These are phyloP conservation scores for Fomitopsis betulina DNA, from an alignment of 1,284 basidiomycete species.

Conservation along the genomic window DNA sequence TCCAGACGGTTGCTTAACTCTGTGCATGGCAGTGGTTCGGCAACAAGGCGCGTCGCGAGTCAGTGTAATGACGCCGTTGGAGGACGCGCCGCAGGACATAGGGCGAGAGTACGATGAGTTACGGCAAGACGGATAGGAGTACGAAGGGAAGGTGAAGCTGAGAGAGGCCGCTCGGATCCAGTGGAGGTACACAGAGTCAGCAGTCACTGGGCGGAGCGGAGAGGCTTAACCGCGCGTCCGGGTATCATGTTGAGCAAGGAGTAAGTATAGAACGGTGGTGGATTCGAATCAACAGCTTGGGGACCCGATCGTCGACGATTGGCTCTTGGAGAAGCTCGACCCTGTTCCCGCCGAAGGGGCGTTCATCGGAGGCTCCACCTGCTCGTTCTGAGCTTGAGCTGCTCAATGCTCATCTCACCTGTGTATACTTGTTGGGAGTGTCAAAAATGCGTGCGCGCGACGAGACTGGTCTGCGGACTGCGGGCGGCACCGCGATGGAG, in stretches of 20 bases:
- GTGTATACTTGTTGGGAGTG: not conserved
- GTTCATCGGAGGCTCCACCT: not conserved
- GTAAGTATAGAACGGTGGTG: not conserved
- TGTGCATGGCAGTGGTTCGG: not conserved
- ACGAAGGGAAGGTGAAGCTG: not conserved
- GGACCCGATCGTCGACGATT: not conserved
- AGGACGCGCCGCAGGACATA: not conserved
- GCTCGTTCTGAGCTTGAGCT: not conserved
- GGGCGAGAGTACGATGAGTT: not conserved
- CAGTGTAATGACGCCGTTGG: not conserved
- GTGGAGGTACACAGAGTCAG: not conserved
- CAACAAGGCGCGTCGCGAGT: not conserved
- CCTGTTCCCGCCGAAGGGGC: not conserved
- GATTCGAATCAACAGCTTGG: not conserved
- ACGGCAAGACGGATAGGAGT: not conserved
- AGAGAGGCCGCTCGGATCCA: not conserved
- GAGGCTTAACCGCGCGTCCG: not conserved
- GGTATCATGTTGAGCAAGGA: not conserved
- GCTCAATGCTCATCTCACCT: not conserved
- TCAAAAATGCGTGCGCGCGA: too few species aligned
- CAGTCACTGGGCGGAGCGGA: not conserved
- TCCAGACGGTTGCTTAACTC: not conserved
- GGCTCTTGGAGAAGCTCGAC: not conserved
- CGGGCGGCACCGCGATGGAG: not conserved
- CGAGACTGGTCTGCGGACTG: not conserved